Evolutionary conservation across 257 asterid genomes (phyloP), one percentile per base, ranked within the genome.

Genomic region (Linaria vulgaris): DNA sequence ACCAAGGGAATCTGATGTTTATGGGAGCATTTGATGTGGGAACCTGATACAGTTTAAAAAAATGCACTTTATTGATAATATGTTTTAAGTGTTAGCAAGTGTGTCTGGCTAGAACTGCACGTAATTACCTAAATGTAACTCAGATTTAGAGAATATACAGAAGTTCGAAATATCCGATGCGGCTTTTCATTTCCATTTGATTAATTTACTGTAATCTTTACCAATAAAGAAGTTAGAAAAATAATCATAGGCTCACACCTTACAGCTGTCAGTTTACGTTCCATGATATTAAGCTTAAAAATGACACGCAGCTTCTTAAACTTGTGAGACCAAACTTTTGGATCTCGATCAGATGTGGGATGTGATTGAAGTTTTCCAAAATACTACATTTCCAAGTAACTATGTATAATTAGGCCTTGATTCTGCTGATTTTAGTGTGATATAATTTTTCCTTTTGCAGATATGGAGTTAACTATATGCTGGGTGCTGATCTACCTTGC

Each of bases 371-470:
- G 5, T 34, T 34, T 34, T 34, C 9, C 10, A 3, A 34, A 4
- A 3, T 23, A 22, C 22, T 14, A 3, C 16, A 46, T 16, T 62
- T 19, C 30, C 14, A 45, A 1, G 48, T n/a, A 21, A 7, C 8
- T 13, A 27, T 14, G 27, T 39, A 8, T 47, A n/a, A 17, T 25
- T 46, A 15, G 22, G 13, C 49, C 34, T 2, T 19, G 12, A 12
- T 47, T 64, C 46, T 37, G 27, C 57, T 51, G 55, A 73, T 31
- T 46, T 45, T 43, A 12, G 27, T 54, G 47, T 34, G n/a, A 25
- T 27, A n/a, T 24, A 14, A 41, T 9, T 16, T 63, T 59, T 72
- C 31, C 39, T 64, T 30, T 30, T 68, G 67, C 68, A 71, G 81
- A 53, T 34, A 19, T 34, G 64, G 56, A 44, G 63, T 27, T 27